phyloP scores from a whole-genome alignment of 768 basidiomycete species.

The Phallus indusiatus region DNA sequence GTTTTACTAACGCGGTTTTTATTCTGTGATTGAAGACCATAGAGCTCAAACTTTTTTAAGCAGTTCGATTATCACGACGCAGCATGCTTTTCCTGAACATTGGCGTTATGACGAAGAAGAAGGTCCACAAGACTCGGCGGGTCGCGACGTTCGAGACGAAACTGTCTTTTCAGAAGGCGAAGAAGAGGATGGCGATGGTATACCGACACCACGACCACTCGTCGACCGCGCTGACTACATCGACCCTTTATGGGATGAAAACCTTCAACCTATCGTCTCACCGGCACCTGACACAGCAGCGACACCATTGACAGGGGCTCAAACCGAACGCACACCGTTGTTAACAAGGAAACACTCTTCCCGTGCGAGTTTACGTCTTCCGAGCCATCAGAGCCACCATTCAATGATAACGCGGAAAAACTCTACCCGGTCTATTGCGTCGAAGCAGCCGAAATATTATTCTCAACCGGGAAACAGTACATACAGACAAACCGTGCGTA shows the following conservation, averaged over 20 bases:
- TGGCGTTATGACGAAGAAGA: not conserved
- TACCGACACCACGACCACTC: not conserved
- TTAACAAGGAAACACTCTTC: not conserved
- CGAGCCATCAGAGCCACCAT: not conserved
- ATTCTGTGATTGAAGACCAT: constrained; percentile 35
- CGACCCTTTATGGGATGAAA: constrained; percentile 8
- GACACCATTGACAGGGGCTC: too few relatives aligned
- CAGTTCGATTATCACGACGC: constrained; percentile 44
- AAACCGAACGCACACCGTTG: constrained; percentile 3
- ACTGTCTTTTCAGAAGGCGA: not conserved
- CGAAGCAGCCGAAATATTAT: constrained; percentile 21
- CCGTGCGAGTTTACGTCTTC: not conserved
- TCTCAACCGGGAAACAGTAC: constrained; percentile 49
- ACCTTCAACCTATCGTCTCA: not conserved
- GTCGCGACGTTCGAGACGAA: not conserved
- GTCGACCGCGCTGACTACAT: not conserved
- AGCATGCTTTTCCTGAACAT: constrained; percentile 5
- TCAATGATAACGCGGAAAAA: not conserved
- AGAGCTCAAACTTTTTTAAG: constrained; percentile 59
- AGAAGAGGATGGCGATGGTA: not conserved
- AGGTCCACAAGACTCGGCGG: not conserved
- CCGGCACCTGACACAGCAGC: not conserved
- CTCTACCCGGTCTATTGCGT: not conserved
- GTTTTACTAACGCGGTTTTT: not conserved
- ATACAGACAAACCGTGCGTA: constrained; percentile 5